phyloP scores from a whole-genome alignment of 2,329 filamentous ascomycete genomes.

The Scedosporium dehoogii region DNA sequence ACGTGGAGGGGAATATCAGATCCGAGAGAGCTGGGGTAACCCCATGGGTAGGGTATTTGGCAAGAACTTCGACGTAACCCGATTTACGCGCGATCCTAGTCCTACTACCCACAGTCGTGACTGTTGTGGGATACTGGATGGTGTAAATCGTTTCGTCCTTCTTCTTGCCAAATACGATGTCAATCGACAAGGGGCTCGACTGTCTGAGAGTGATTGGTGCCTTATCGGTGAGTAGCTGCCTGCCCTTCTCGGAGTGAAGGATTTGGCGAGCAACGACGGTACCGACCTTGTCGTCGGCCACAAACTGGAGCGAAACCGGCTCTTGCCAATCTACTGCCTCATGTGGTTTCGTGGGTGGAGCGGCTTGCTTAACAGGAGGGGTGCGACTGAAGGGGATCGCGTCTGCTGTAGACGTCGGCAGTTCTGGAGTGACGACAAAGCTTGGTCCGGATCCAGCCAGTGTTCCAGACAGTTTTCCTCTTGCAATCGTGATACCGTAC shows the following conservation, averaged over 20 bases:
- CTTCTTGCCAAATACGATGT: conserved; percentile 27
- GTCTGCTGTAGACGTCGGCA: conserved; percentile 12
- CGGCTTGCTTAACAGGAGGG: not conserved
- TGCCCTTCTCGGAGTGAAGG: conserved; percentile 24
- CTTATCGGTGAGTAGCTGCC: conserved; percentile 26
- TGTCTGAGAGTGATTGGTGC: conserved; percentile 26
- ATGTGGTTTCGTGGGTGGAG: not conserved
- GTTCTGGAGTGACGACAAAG: not conserved
- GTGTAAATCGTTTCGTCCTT: conserved; percentile 17
- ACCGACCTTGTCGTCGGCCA: conserved; percentile 19
- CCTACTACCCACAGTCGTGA: conserved; percentile 23
- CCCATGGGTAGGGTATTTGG: conserved; percentile 10
- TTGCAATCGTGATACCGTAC: conserved; percentile 2
- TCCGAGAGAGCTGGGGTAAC: conserved; percentile 8
- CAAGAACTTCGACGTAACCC: conserved; percentile 34
- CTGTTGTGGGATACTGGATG: conserved; percentile 29
- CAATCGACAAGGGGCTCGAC: conserved; percentile 27
- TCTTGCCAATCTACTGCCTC: conserved; percentile 13
- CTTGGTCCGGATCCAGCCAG: not conserved
- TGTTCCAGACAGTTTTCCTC: not conserved
- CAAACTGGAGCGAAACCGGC: conserved; percentile 20
- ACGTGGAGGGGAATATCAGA: conserved; percentile 26
- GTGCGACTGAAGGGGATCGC: conserved; percentile 11
- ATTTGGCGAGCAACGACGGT: conserved; percentile 29
- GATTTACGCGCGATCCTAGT: conserved; percentile 33